Conservation (phyloP, 176 grass and related monocot genomes). For the Pharus latifolius region DNA sequence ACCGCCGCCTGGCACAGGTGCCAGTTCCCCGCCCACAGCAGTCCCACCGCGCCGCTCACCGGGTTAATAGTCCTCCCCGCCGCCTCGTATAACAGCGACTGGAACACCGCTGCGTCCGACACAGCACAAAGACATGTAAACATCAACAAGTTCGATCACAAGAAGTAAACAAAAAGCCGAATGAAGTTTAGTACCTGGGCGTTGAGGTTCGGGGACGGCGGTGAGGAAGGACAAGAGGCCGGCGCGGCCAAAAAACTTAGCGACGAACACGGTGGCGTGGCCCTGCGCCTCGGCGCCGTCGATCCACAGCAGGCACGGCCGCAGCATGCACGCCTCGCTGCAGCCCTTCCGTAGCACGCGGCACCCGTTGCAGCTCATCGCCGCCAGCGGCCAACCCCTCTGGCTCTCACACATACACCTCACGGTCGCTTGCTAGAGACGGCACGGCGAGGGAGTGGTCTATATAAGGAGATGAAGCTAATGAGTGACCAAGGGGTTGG, state of each 20-base stretch:
- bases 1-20: slow-evolving; percentile 84
- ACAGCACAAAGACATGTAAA: background rate
- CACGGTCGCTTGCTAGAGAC: too few species aligned
- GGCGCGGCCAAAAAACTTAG: slow-evolving; percentile 97
- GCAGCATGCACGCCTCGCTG: slow-evolving; percentile 77
- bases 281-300: slow-evolving; percentile 68
- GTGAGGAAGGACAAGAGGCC: slow-evolving; percentile 93
- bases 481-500: background rate
- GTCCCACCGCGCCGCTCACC: slow-evolving; percentile 74
- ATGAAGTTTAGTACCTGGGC: slow-evolving; percentile 37
- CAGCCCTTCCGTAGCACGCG: slow-evolving; percentile 95
- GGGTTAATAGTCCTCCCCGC: slow-evolving; percentile 95
- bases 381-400: background rate
- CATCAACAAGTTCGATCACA: background rate
- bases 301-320: slow-evolving; percentile 89
- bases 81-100: slow-evolving; percentile 89
- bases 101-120: slow-evolving; percentile 70
- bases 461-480: slow-evolving; percentile 21
- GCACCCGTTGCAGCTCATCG: slow-evolving; percentile 99
- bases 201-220: slow-evolving; percentile 59
- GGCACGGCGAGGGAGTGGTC: too few species aligned
- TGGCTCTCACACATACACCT: slow-evolving; percentile 34
- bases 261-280: slow-evolving; percentile 94
- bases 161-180: background rate
- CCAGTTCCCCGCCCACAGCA: slow-evolving; percentile 74